These are phyloP conservation scores for Fusarium staphyleae DNA, from an alignment of 2,329 filamentous ascomycete genomes.

Conservation along the genomic window DNA sequence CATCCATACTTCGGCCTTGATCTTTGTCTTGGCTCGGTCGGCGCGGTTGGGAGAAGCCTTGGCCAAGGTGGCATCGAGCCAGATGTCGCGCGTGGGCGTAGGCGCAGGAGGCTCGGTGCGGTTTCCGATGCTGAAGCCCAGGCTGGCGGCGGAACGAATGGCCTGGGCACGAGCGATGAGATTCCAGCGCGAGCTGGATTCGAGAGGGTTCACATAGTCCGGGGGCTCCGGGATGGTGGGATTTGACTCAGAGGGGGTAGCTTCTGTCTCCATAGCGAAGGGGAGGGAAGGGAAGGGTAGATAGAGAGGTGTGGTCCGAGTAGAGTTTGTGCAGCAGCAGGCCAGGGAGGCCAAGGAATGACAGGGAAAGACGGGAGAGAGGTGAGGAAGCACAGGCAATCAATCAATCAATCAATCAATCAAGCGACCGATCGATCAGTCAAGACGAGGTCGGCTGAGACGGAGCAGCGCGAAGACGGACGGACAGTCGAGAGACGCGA, in stretches of 20 bases:
- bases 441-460: slow-evolving; percentile 30
- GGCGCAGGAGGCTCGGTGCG: slow-evolving; percentile 51
- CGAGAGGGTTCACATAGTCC: slow-evolving; percentile 55
- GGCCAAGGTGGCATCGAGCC: slow-evolving; percentile 52
- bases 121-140: slow-evolving; percentile 54
- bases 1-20: slow-evolving; percentile 58
- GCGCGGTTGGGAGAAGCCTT: slow-evolving; percentile 46
- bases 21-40: slow-evolving; percentile 44
- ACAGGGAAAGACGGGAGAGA: slow-evolving; percentile 3
- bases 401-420: slow-evolving; percentile 18
- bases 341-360: slow-evolving; percentile 9
- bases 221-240: slow-evolving; percentile 44
- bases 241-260: slow-evolving; percentile 40
- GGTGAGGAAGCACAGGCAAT: slow-evolving; percentile 18
- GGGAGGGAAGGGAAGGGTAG: too few relatives aligned
- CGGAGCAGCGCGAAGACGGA: not conserved
- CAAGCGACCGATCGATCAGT: slow-evolving; percentile 14
- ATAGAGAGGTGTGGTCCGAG: slow-evolving; percentile 25
- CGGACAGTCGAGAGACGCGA: slow-evolving; percentile 15
- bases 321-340: slow-evolving; percentile 5
- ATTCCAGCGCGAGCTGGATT: slow-evolving; percentile 53
- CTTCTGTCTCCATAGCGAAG: slow-evolving; percentile 40
- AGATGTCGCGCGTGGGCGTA: slow-evolving; percentile 49
- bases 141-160: slow-evolving; percentile 53
- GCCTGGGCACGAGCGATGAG: slow-evolving; percentile 52